phyloP scores from a whole-genome alignment of 2,329 filamentous ascomycete species.

The Colletotrichum melonis region DNA sequence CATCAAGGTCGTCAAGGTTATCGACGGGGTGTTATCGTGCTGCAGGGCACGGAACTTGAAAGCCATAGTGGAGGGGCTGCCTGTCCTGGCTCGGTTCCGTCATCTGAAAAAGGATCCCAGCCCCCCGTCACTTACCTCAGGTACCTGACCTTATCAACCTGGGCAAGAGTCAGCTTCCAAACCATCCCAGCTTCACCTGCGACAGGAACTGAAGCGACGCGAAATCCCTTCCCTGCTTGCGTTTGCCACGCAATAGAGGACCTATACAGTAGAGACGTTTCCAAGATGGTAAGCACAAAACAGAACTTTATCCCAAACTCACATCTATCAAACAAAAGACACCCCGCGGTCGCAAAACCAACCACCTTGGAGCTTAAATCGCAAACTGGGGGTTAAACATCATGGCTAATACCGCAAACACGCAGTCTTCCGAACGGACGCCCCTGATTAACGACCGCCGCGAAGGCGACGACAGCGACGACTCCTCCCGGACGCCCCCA shows the following conservation, averaged over 20 bases:
- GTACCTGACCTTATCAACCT: slow-evolving; percentile 14
- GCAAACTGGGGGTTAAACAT: background rate
- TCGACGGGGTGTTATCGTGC: background rate
- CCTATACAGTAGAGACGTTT: background rate
- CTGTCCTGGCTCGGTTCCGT: background rate
- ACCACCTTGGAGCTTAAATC: too few relatives aligned
- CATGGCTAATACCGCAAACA: slow-evolving; percentile 47
- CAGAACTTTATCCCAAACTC: background rate
- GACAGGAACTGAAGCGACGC: slow-evolving; percentile 15
- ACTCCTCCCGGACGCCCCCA: background rate
- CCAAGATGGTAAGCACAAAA: slow-evolving; percentile 15
- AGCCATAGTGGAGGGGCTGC: background rate
- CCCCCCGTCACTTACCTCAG: background rate
- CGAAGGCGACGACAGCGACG: slow-evolving; percentile 40
- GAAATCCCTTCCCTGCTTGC: background rate
- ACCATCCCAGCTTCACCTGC: slow-evolving; percentile 7
- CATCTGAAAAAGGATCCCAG: background rate
- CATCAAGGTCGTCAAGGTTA: background rate
- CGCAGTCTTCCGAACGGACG: slow-evolving; percentile 53
- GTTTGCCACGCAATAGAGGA: background rate
- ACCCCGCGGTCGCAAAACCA: too few relatives aligned
- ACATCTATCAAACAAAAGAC: too few relatives aligned
- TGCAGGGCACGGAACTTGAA: background rate
- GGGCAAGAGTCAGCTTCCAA: slow-evolving; percentile 2
- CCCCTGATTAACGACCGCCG: slow-evolving; percentile 53